These are phyloP conservation scores for Crepidotus variabilis DNA, from an alignment of 768 basidiomycete genomes.

Conservation along the genomic window DNA sequence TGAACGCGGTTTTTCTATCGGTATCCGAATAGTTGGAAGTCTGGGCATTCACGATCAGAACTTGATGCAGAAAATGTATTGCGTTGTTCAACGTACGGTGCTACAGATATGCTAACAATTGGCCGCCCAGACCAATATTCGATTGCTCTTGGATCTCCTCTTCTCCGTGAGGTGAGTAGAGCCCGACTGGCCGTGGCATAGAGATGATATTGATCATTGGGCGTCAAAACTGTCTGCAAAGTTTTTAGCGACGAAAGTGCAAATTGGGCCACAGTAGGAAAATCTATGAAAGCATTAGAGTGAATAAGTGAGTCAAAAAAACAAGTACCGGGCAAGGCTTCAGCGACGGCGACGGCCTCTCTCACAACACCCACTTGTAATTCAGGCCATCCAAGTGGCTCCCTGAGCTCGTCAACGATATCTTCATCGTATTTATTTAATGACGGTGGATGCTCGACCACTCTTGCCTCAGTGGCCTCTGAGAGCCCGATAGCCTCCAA, in stretches of 20 bases:
- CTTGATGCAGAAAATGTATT: not conserved
- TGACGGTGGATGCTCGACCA: conserved; percentile 11
- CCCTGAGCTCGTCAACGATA: conserved; percentile 35
- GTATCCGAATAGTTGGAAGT: conserved; percentile 63
- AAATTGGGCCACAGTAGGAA: conserved; percentile 81
- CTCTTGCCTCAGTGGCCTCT: conserved; percentile 16
- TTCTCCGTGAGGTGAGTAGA: conserved; percentile 65
- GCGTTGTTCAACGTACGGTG: conserved; percentile 50
- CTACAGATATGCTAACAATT: conserved; percentile 72
- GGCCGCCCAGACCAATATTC: conserved; percentile 89
- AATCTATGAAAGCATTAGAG: conserved; percentile 47
- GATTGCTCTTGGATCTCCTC: conserved; percentile 67
- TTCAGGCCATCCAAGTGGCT: conserved; percentile 89
- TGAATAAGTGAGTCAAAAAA: not conserved
- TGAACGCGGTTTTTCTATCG: conserved; percentile 68
- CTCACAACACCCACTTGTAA: conserved; percentile 91
- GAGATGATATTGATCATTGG: conserved; percentile 78
- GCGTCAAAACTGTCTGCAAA: conserved; percentile 62
- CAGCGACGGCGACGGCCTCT: conserved; percentile 88
- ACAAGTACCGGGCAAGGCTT: conserved; percentile 79
- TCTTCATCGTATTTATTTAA: conserved; percentile 36
- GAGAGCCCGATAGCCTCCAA: conserved; percentile 65
- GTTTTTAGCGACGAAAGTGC: conserved; percentile 83
- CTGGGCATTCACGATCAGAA: conserved; percentile 34
- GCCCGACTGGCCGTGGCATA: conserved; percentile 72